Conservation (phyloP, 1,284 basidiomycete genomes). For the Mrakiaceae sp. region DNA sequence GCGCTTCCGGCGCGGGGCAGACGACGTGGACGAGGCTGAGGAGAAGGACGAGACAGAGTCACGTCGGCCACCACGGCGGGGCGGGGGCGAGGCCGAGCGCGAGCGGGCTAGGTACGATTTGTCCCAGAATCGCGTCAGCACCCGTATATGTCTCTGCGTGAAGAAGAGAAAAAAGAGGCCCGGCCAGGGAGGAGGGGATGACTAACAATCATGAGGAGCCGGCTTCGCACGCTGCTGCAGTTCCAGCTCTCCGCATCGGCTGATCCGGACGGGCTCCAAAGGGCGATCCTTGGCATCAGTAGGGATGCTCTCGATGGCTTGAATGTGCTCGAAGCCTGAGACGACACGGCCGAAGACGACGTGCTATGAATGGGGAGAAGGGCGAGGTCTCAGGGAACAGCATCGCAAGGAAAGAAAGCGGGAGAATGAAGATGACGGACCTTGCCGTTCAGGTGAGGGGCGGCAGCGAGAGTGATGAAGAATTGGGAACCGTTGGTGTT, state of each 20-base stretch:
- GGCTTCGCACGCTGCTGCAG: constrained; percentile 38
- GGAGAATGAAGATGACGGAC: neutral
- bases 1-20: constrained; percentile 4
- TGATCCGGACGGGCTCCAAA: constrained; percentile 54
- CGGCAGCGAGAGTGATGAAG: constrained; percentile 31
- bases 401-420: neutral
- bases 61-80: neutral
- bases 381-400: neutral
- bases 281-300: constrained; percentile 47
- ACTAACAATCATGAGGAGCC: neutral
- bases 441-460: constrained; percentile 39
- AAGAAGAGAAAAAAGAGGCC: neutral
- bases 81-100: constrained; percentile 19
- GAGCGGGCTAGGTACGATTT: neutral
- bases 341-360: constrained; percentile 40
- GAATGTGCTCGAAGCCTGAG: constrained; percentile 37
- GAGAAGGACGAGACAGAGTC: constrained; percentile 1
- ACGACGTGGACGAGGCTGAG: constrained; percentile 12
- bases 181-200: neutral
- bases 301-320: constrained; percentile 34
- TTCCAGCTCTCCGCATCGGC: constrained; percentile 75
- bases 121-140: no score
- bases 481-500: constrained; percentile 47
- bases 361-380: constrained; percentile 1
- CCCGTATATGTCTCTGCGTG: neutral